Percentiles rank a stretch among this genome's conserved stretches.
These are phyloP conservation scores for Alternaria solani DNA, from an alignment of 2,329 filamentous ascomycete species.

Conservation along the genomic window DNA sequence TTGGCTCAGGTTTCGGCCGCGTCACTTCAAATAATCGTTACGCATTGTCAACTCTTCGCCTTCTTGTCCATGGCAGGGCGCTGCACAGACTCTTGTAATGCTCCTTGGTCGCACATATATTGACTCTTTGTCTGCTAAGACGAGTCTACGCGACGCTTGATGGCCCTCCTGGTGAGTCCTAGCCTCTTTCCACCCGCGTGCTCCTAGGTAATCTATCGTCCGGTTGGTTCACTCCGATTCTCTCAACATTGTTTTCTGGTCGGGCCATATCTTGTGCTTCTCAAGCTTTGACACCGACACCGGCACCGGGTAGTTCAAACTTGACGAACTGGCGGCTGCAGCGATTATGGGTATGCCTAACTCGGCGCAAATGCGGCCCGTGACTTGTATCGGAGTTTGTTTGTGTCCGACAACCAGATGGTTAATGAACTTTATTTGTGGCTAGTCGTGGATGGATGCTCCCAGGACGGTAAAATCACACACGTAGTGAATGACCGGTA, in stretches of 20 bases:
- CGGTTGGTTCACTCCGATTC: neutral
- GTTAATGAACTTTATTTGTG: neutral
- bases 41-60: too few relatives aligned
- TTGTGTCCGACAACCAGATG: neutral
- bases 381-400: neutral
- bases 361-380: neutral
- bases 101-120: rapidly evolving
- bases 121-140: neutral
- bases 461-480: rapidly evolving
- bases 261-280: rapidly evolving
- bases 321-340: neutral
- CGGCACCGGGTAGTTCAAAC: neutral
- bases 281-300: rapidly evolving
- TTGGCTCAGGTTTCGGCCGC: rapidly evolving
- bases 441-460: rapidly evolving
- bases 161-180: neutral
- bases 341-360: neutral
- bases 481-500: neutral
- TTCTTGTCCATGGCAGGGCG: too few relatives aligned
- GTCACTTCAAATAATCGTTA: neutral
- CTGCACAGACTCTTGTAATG: neutral
- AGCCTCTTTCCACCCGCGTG: neutral
- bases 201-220: neutral
- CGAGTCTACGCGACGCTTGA: neutral
- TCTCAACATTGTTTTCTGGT: neutral